A percentile compares a stretch with the other conserved stretches of the same genome.
phyloP scores from a whole-genome alignment of 2,329 filamentous ascomycete genomes.

The Fonsecaea monophora region DNA sequence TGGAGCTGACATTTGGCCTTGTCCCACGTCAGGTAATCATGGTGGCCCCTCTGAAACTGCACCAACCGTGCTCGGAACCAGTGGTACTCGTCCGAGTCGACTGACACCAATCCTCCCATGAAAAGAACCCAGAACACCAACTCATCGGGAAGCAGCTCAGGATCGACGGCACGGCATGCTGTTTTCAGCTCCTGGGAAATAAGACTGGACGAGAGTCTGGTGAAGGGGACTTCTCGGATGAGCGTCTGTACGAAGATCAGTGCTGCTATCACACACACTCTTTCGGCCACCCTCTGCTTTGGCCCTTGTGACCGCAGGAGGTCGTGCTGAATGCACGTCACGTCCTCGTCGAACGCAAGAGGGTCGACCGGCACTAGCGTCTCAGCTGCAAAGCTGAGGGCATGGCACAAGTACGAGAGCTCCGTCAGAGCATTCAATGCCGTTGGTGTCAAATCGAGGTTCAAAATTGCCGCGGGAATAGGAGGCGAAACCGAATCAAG shows the following conservation, averaged over 20 bases:
- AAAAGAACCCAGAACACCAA: slow-evolving; percentile 30
- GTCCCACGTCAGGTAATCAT: slow-evolving; percentile 18
- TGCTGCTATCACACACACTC: slow-evolving; percentile 24
- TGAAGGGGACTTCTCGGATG: slow-evolving; percentile 25
- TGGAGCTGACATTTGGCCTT: slow-evolving; percentile 20
- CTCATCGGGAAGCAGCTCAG: neutral
- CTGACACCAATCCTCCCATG: slow-evolving; percentile 29
- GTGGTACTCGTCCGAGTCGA: slow-evolving; percentile 19
- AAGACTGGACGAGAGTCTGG: slow-evolving; percentile 15
- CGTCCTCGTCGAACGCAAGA: slow-evolving; percentile 30
- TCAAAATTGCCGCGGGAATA: neutral
- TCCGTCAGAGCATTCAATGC: slow-evolving; percentile 22
- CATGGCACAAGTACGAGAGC: slow-evolving; percentile 26
- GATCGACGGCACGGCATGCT: neutral
- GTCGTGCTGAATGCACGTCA: slow-evolving; percentile 31
- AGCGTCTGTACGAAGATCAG: slow-evolving; percentile 34
- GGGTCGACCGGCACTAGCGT: slow-evolving; percentile 24
- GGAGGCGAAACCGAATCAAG: slow-evolving; percentile 12
- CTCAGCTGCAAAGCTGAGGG: slow-evolving; percentile 23
- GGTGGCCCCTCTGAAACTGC: neutral
- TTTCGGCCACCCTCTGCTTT: slow-evolving; percentile 11
- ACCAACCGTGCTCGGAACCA: slow-evolving; percentile 24
- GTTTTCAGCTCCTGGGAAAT: slow-evolving; percentile 21
- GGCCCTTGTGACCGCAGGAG: slow-evolving; percentile 19
- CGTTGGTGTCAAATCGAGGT: slow-evolving; percentile 3